A percentile compares a stretch with the other conserved stretches of the same genome.
Conservation (phyloP, 2,329 filamentous ascomycete genomes). For the Chaetomium sp. region DNA sequence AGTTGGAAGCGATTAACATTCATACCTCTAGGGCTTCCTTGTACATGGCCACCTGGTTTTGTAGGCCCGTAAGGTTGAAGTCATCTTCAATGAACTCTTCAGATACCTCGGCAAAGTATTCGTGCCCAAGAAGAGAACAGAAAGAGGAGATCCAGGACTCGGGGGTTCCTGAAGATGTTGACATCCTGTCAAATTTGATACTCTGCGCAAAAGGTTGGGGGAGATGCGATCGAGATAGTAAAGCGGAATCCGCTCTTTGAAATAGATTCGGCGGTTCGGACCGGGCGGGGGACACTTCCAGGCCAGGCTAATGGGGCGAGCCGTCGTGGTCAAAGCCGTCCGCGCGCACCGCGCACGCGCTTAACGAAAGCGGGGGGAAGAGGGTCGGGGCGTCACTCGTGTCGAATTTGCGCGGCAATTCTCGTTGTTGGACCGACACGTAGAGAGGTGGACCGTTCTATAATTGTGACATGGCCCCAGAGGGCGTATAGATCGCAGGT, state of each 20-base stretch:
- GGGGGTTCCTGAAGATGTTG: constrained; percentile 52
- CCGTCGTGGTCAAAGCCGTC: no score
- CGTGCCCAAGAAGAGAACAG: constrained; percentile 89
- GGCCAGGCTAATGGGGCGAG: no score
- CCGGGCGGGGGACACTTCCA: no score
- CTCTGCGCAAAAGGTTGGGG: neutral
- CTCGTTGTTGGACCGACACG: constrained; percentile 14
- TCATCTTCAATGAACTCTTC: constrained; percentile 99
- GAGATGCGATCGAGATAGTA: no score
- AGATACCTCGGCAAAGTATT: constrained; percentile 98
- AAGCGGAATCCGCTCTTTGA: no score
- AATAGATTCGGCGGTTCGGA: no score
- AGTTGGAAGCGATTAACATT: no score
- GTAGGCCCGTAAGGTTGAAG: constrained; percentile 94
- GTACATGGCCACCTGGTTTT: constrained; percentile 95
- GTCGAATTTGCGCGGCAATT: constrained; percentile 2
- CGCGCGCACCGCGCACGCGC: no score
- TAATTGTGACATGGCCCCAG: constrained; percentile 19
- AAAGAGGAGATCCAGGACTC: constrained; percentile 99
- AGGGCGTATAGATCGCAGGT: neutral
- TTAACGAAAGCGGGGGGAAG: neutral
- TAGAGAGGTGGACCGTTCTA: constrained; percentile 14
- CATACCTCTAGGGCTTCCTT: constrained; percentile 87
- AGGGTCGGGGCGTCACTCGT: neutral
- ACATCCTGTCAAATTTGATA: constrained; percentile 39